Conservation (phyloP, 768 basidiomycete species). For the Sporobolomyces phaffii region DNA sequence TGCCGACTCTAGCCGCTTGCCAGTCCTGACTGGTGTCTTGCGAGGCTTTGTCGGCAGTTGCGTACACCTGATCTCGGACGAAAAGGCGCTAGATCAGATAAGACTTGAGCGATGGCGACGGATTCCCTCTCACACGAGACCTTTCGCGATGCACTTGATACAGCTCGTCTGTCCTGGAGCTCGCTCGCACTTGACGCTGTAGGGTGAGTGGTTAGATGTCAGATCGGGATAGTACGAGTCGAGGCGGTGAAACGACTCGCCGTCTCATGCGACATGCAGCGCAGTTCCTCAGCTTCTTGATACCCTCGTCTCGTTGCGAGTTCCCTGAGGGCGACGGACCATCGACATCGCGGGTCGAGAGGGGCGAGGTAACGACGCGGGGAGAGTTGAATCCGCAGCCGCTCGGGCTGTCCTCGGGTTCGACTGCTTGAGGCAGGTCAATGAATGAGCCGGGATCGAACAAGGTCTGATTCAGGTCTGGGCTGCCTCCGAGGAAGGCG, state of each 20-base stretch:
- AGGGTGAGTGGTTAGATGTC: too few relatives aligned
- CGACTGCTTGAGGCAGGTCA: not conserved
- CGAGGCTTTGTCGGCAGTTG: conserved; percentile 1
- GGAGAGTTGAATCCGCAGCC: too few relatives aligned
- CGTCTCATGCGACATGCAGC: conserved; percentile 1
- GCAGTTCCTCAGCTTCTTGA: not conserved
- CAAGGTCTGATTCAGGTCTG: not conserved
- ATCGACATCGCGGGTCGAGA: too few relatives aligned
- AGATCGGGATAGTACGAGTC: not conserved
- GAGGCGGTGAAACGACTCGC: not conserved
- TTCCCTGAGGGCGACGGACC: too few relatives aligned
- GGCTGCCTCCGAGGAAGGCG: not conserved
- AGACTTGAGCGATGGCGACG: too few relatives aligned
- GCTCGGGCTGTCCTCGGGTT: not conserved
- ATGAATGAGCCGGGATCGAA: not conserved
- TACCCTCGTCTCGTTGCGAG: too few relatives aligned
- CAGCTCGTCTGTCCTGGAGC: conserved; percentile 4
- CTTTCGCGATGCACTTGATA: conserved; percentile 1
- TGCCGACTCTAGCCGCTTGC: not conserved
- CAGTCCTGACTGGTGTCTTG: conserved; percentile 1
- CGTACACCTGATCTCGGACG: not conserved
- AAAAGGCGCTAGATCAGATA: not conserved
- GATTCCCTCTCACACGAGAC: conserved; percentile 4
- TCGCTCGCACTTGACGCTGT: conserved; percentile 1
- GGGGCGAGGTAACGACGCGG: too few relatives aligned